Percentiles rank a stretch among this genome's conserved stretches.
phyloP scores from a whole-genome alignment of 352 stramenopile species.

The Phytophthora europaea region DNA sequence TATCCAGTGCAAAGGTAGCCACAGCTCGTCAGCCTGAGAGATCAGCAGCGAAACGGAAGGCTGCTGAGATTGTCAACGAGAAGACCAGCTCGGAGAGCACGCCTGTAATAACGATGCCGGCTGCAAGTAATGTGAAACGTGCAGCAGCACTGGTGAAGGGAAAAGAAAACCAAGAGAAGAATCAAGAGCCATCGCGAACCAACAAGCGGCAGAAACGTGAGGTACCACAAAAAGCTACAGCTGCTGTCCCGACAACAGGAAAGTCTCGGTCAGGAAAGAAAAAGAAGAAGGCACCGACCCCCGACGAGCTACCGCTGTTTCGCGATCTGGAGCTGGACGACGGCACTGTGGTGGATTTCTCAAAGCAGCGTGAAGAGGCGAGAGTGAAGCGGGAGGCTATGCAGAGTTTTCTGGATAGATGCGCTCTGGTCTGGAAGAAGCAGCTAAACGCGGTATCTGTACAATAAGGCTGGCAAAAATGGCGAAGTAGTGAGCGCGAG shows the following conservation, averaged over 20 bases:
- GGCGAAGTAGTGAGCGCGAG: slow-evolving; percentile 25
- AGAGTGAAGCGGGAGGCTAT: slow-evolving; percentile 34
- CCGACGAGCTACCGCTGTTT: slow-evolving; percentile 37
- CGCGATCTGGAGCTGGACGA: slow-evolving; percentile 46
- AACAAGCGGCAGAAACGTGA: slow-evolving; percentile 40
- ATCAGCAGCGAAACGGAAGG: slow-evolving; percentile 23
- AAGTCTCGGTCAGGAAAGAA: slow-evolving; percentile 29
- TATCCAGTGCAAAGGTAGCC: not conserved
- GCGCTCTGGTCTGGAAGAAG: slow-evolving; percentile 48
- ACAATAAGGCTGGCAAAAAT: slow-evolving; percentile 26
- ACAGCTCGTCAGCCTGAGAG: slow-evolving; percentile 19
- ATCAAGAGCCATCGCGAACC: slow-evolving; percentile 13
- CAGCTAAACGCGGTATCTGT: slow-evolving; percentile 38
- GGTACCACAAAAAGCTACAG: not conserved
- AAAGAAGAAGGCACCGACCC: slow-evolving; percentile 24
- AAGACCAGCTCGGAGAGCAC: slow-evolving; percentile 17
- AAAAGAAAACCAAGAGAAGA: slow-evolving; percentile 16
- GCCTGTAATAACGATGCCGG: slow-evolving; percentile 1
- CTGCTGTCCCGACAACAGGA: slow-evolving; percentile 6
- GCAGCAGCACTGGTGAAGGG: not conserved
- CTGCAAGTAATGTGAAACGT: slow-evolving; percentile 30
- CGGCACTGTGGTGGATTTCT: slow-evolving; percentile 43
- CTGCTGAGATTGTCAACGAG: slow-evolving; percentile 4
- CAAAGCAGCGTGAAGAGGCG: slow-evolving; percentile 39
- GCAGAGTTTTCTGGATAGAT: slow-evolving; percentile 41